phyloP scores from a whole-genome alignment of 2,329 filamentous ascomycete genomes.

The Parastagonospora nodorum region DNA sequence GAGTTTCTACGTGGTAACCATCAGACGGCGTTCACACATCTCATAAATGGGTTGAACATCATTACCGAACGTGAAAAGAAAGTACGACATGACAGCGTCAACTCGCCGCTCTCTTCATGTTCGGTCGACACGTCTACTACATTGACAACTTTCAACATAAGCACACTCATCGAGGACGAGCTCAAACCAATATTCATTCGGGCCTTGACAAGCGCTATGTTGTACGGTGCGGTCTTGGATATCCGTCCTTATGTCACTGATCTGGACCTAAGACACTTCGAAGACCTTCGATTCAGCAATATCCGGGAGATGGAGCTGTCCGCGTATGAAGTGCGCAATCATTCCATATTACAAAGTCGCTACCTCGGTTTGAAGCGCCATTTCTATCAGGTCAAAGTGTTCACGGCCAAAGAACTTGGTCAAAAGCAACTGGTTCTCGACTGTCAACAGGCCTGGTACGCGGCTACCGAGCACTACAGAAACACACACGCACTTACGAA shows the following conservation, averaged over 20 bases:
- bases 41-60: slow-evolving; percentile 52
- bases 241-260: slow-evolving; percentile 7
- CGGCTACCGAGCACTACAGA: slow-evolving; percentile 7
- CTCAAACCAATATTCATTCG: slow-evolving; percentile 29
- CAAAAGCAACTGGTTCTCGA: slow-evolving; percentile 13
- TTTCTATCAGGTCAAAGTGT: not conserved
- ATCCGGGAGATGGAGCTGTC: slow-evolving; percentile 22
- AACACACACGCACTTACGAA: slow-evolving; percentile 3
- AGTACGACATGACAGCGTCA: not conserved
- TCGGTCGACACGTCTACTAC: not conserved
- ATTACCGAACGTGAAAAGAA: slow-evolving; percentile 18
- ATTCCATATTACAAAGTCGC: slow-evolving; percentile 15
- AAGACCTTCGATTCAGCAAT: slow-evolving; percentile 6
- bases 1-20: slow-evolving; percentile 52
- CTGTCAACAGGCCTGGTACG: slow-evolving; percentile 23
- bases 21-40: slow-evolving; percentile 47
- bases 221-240: slow-evolving; percentile 22
- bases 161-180: slow-evolving; percentile 16
- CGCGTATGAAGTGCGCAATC: slow-evolving; percentile 26
- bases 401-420: slow-evolving; percentile 6
- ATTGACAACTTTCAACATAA: not conserved
- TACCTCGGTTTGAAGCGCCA: slow-evolving; percentile 5
- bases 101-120: not conserved
- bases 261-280: slow-evolving; percentile 1
- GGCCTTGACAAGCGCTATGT: slow-evolving; percentile 18